Evolutionary conservation across 1,284 basidiomycete species (phyloP), one percentile per base, ranked within the genome.

Genomic region (Rhodofomes roseus): DNA sequence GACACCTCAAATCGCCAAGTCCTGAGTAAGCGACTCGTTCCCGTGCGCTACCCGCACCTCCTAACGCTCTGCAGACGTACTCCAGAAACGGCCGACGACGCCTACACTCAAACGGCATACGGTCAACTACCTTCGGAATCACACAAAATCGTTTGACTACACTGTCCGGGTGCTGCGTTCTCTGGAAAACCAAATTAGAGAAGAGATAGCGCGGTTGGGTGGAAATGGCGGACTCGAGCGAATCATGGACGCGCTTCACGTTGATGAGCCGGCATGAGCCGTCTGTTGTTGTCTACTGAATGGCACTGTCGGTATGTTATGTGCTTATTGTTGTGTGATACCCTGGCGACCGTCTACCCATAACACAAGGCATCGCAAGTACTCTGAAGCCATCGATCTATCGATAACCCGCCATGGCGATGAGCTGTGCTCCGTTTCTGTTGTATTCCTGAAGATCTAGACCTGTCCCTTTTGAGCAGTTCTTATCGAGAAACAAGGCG

Each of bases 61-160:
- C 12, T 46, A 31, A 36, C 27, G 36, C 4, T 40, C 34, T 14
- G n/a, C 48, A 95, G 93, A 95, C 65, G 86, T 95, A 16, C 81
- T 96, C 23, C 91, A 95, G 71, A 94, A 96, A 74, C 81, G 90
- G n/a, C 93, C 95, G 0, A 79, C 83, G 0, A 91, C 90, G 0
- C 85, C 86, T 0, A 89, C 89, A 0, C 77, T 93, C 55, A 96
- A 96, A 69, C 73, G 76, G 0, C 88, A 93, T 66, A 85, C 87
- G 0, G 92, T 96, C 59, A 77, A 83, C 18, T 93, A 94, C 71
- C 82, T 96, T 67, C 76, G 77, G n/a, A 69, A 81, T 20, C 71
- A 80, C 20, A 93, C 90, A 0, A 78, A 82, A 56, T 90, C 89
- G 0, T 92, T 93, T 66, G 83, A 44, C 51, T 55, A 43, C 25